A percentile compares a stretch with the other conserved stretches of the same genome.
phyloP scores from a whole-genome alignment of 1,284 basidiomycete genomes.

The Ceratobasidium sp. region DNA sequence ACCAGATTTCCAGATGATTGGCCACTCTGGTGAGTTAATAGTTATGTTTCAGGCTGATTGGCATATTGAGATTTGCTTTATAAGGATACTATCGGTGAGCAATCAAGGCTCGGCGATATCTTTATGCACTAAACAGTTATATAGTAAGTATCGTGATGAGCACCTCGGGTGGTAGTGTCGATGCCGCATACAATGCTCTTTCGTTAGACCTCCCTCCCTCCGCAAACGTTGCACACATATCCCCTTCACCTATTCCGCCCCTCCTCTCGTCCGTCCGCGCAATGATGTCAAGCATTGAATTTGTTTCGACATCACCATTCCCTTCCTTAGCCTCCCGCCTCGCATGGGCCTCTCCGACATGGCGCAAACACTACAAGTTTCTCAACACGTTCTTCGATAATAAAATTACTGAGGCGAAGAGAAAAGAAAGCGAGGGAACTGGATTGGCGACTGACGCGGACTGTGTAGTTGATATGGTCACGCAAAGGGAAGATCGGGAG shows the following conservation, averaged over 20 bases:
- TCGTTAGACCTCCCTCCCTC: not conserved
- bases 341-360: not conserved
- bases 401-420: constrained; percentile 3
- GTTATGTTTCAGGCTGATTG: too few species aligned
- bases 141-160: constrained; percentile 27
- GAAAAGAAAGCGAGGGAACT: not conserved
- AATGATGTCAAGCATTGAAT: constrained; percentile 22
- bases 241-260: not conserved
- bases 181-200: constrained; percentile 7
- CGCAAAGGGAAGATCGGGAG: constrained; percentile 19
- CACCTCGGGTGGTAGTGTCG: constrained; percentile 9
- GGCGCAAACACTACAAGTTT: not conserved
- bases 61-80: too few species aligned
- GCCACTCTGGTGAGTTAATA: too few species aligned
- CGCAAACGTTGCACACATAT: not conserved
- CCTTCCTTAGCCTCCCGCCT: constrained; percentile 5
- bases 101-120: not conserved
- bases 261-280: constrained; percentile 11
- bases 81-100: constrained; percentile 20
- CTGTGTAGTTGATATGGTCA: constrained; percentile 40
- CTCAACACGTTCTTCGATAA: not conserved
- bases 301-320: not conserved
- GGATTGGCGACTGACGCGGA: constrained; percentile 26
- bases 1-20: too few species aligned
- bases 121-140: not conserved